Evolutionary conservation across 2,329 filamentous ascomycete species (phyloP), one percentile per base, ranked within the genome.

Genomic region (Fusarium virguliforme): DNA sequence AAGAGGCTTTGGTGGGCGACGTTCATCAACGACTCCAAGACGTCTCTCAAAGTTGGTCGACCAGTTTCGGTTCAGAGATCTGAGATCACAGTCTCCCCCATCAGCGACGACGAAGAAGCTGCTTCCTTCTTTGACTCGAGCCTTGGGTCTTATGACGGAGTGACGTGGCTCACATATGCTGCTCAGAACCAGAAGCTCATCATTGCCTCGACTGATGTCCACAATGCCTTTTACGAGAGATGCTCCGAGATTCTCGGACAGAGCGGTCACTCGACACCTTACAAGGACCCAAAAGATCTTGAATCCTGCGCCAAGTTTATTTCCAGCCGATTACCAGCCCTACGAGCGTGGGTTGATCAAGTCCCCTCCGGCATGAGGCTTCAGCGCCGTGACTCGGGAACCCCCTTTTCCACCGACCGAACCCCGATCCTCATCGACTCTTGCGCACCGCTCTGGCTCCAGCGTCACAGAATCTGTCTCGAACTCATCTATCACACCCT

Each of bases 1-100:
- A 85, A 83, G 69, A 80, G 86, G 1, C 64, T 88, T 8, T 89
- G 87, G 87, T 88, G 86, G 86, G 77, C 75, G 0, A 70, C 88
- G 0, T 88, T 83, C 69, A 77, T 79, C 2, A 75, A 88, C 15
- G 87, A 89, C 60, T 82, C 77, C 62, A 86, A 85, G 68, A 81
- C 77, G 2, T 80, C 79, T 65, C 83, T 85, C 78, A 84, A 86
- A 64, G 79, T 86, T 22, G 4, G 85, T 4, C 81, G 85, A 0
- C 84, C 85, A 1, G 81, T 82, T 30, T 74, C 78, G 7, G 68
- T 82, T 1, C 72, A 81, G 35, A 67, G 79, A 13, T 76, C 76
- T n/a, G 60, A 79, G 24, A 77, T 80, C 9, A 80, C 79, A 1
- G 82, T 80, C 34, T 76, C 73, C 5, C 61, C 84, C 4, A 84